Evolutionary conservation across 2,329 filamentous ascomycete species (phyloP).

Genomic region (Xylaria digitata): DNA sequence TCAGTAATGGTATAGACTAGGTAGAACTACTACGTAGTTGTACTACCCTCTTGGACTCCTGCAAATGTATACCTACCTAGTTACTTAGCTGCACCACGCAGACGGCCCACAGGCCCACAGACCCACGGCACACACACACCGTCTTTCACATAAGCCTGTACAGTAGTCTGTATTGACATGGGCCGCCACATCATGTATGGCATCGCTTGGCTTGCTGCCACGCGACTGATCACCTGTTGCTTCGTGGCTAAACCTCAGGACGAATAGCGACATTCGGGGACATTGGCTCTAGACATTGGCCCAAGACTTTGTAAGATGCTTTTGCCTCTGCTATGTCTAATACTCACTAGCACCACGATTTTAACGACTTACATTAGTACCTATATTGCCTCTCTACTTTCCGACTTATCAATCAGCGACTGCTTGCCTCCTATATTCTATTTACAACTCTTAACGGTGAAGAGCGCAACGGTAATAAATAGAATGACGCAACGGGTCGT

Average conservation of each 20-base stretch:
- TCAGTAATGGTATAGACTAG: background rate
- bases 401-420: background rate
- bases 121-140: conserved; percentile 23
- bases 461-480: conserved; percentile 28
- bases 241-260: conserved; percentile 25
- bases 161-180: conserved; percentile 14
- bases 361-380: background rate
- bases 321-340: conserved; percentile 3
- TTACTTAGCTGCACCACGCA: background rate
- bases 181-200: conserved; percentile 31
- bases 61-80: background rate
- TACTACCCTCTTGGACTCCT: background rate
- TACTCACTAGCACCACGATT: conserved; percentile 9
- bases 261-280: conserved; percentile 20
- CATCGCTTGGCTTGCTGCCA: conserved; percentile 39
- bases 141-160: conserved; percentile 30
- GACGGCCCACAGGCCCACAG: background rate
- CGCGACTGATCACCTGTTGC: conserved; percentile 40
- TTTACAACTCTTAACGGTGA: conserved; percentile 19
- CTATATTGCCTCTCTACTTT: background rate
- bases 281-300: background rate
- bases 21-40: background rate
- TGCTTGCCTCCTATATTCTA: background rate
- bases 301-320: background rate
- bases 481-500: conserved; percentile 40